These are phyloP conservation scores for Usnea hakonensis DNA, from an alignment of 495 filamentous ascomycete species.

Conservation along the genomic window DNA sequence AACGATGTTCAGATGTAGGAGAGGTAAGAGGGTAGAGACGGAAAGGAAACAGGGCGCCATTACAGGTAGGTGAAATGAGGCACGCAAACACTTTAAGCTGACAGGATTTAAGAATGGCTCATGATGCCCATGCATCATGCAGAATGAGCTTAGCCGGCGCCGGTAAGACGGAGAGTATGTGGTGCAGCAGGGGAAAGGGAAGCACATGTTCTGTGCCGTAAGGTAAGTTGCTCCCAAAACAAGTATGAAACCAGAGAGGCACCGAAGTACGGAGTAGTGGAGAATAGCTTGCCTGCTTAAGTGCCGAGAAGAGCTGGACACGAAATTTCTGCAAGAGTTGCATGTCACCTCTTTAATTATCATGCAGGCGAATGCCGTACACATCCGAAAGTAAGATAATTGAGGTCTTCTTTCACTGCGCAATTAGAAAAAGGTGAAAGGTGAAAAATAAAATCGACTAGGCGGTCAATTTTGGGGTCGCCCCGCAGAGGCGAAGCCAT, in stretches of 20 bases:
- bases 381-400: too few relatives aligned
- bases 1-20: neutral
- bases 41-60: neutral
- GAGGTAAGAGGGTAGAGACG: neutral
- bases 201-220: neutral
- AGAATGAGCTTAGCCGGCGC: neutral
- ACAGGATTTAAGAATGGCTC: neutral
- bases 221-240: neutral
- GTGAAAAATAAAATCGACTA: too few relatives aligned
- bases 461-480: too few relatives aligned
- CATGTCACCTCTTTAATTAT: too few relatives aligned
- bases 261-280: too few relatives aligned
- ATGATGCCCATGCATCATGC: neutral
- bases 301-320: neutral
- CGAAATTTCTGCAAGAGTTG: neutral
- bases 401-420: too few relatives aligned
- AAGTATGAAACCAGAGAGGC: neutral
- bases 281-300: neutral
- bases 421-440: too few relatives aligned
- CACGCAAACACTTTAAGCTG: neutral
- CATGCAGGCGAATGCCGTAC: too few relatives aligned
- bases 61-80: neutral
- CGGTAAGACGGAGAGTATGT: neutral
- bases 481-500: too few relatives aligned
- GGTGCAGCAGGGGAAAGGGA: neutral